Evolutionary conservation across 192 early-diverging fungal genomes (phyloP).

Genomic region (Endogone sp.): DNA sequence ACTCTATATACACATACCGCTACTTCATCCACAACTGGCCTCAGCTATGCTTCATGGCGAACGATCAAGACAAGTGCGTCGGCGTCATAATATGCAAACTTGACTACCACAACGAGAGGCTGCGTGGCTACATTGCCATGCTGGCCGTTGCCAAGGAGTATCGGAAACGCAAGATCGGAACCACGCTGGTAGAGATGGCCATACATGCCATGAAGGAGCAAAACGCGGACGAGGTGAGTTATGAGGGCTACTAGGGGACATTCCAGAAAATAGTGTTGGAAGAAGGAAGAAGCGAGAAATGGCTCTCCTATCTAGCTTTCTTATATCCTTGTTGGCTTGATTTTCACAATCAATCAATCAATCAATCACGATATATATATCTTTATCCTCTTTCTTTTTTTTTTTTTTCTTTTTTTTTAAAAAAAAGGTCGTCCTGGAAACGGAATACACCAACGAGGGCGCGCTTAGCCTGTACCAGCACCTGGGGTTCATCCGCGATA

Average conservation of each 20-base stretch:
- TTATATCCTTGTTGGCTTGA: too few relatives aligned
- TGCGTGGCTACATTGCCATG: conserved; percentile 98
- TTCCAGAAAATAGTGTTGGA: not conserved
- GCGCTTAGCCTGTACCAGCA: conserved; percentile 86
- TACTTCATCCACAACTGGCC: conserved; percentile 96
- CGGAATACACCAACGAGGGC: conserved; percentile 81
- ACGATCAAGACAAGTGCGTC: conserved; percentile 57
- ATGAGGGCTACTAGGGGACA: not conserved
- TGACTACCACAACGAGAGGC: conserved; percentile 57
- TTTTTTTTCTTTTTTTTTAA: not conserved
- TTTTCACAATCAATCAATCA: not conserved
- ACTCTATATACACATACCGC: conserved; percentile 96
- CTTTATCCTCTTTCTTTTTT: too few relatives aligned
- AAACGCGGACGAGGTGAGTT: conserved; percentile 77
- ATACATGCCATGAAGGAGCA: conserved; percentile 70
- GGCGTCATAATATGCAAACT: conserved; percentile 90
- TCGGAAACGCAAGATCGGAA: conserved; percentile 77
- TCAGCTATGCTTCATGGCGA: conserved; percentile 78
- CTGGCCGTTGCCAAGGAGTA: conserved; percentile 82
- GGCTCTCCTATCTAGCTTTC: too few relatives aligned
- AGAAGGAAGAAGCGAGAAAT: not conserved
- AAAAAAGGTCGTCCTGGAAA: conserved; percentile 78
- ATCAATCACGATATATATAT: not conserved
- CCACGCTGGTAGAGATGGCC: conserved; percentile 66
- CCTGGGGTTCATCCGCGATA: conserved; percentile 92